Evolutionary conservation across 2,329 filamentous ascomycete genomes (phyloP).

Genomic region (Lizonia empirigonia): DNA sequence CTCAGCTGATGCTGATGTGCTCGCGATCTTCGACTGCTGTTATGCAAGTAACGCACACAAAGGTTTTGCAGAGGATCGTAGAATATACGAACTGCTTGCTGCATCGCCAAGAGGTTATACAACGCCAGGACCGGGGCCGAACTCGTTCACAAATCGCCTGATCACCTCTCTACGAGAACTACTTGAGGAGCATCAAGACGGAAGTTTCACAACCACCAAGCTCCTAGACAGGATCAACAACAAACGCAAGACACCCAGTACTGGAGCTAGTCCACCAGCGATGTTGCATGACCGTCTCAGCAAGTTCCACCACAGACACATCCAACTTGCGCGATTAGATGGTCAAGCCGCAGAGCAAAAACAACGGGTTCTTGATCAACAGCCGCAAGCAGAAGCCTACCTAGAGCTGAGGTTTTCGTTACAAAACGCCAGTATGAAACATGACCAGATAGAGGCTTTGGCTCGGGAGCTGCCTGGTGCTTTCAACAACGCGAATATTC

Average conservation of each 20-base stretch:
- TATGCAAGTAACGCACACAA: slow-evolving; percentile 34
- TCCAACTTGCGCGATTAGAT: too few relatives aligned
- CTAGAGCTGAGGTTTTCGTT: too few relatives aligned
- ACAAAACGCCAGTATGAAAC: too few relatives aligned
- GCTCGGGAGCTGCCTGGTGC: too few relatives aligned
- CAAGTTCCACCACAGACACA: too few relatives aligned
- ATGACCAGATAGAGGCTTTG: too few relatives aligned
- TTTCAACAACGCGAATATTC: too few relatives aligned
- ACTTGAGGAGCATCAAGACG: not conserved
- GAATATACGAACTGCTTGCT: slow-evolving; percentile 16
- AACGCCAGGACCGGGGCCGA: slow-evolving; percentile 1
- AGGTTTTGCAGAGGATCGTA: not conserved
- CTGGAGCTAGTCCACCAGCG: too few relatives aligned
- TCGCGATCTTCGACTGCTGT: slow-evolving; percentile 42
- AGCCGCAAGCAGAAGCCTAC: too few relatives aligned
- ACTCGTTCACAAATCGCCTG: slow-evolving; percentile 6
- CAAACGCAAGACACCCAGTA: not conserved
- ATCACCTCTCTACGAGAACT: not conserved
- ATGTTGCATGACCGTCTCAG: too few relatives aligned
- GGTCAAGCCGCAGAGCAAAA: too few relatives aligned
- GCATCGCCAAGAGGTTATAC: not conserved
- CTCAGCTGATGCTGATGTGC: slow-evolving; percentile 26
- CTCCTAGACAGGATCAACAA: slow-evolving; percentile 21
- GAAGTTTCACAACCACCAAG: slow-evolving; percentile 14
- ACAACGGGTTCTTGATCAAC: too few relatives aligned